Evolutionary conservation across 2,329 filamentous ascomycete genomes (phyloP), one percentile per base, ranked within the genome.

Genomic region (Penicillium vulpinum): DNA sequence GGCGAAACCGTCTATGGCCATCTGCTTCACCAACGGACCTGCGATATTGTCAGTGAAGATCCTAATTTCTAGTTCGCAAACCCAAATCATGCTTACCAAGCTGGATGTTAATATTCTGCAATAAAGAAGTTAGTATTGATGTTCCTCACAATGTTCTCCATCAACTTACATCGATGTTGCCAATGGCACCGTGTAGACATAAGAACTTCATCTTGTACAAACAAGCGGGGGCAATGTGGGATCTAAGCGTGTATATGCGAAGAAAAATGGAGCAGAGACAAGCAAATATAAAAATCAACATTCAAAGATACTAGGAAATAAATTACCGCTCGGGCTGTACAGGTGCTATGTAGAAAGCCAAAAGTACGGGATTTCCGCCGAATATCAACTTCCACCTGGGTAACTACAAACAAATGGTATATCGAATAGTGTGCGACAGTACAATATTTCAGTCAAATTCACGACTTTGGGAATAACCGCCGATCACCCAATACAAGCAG

Each of bases 101-200:
- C 46, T 62, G 56, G 24, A 60, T 63, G 40, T 54, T 62, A 47
- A 68, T 62, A 54, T 61, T 62, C 55, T 59, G 54, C 24, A n/a
- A 48, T 28, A 46, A 4, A n/a, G 5, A 46, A 26, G 31, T 57
- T 5, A 58, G 53, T 28, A 53, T 38, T 39, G 4, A 15, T n/a
- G 7, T 18, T 36, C 5, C 4, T 10, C 2, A 22, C 15, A 21
- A 5, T 26, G 11, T 54, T 21, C 33, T 10, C 4, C 8, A 33
- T 40, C 1, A n/a, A 61, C 67, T 15, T 49, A 70, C 68, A 43
- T 70, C 59, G 15, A 65, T 51, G 41, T 69, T 70, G 54, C 65
- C 65, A 61, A 69, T 68, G 40, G 66, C 64, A 44, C 68, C 68
- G 43, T 69, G 68, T 35, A 70, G 62, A 47, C 68, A 70, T 18